Evolutionary conservation across 2,329 filamentous ascomycete species (phyloP), one percentile per base, ranked within the genome.

Genomic region (Aspergillus costaricaensis): DNA sequence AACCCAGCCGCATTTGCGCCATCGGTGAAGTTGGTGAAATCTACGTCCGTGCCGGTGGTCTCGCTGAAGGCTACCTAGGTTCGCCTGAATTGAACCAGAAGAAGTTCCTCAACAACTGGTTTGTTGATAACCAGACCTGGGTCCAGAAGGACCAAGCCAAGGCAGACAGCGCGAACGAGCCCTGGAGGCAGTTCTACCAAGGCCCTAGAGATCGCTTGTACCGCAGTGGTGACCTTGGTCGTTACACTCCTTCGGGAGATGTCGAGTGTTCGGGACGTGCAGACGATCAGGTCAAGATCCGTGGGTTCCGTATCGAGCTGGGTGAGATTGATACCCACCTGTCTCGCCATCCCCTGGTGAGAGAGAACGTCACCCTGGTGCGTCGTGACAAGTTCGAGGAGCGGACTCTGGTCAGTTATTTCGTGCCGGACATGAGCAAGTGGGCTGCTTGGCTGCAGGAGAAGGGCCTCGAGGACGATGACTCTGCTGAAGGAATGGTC

Each of bases 221-320:
- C 77, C 81, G 91, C 19, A 95, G 89, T 41, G 95, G 94, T 25
- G 94, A 98, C 74, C 80, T 99, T 3, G 94, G 94, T 3, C 82
- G 87, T 59, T 93, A 91, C 71, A 85, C 86, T 55, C 81, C 83
- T 2, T 83, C 86, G 48, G 91, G 91, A 38, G 88, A 89, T 65
- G 89, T 92, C 10, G 89, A 90, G 70, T 91, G 88, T 71, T 88
- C 90, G 9, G 94, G 94, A 21, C 85, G 95, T 60, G 88, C 87
- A 23, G 94, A 98, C 71, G 85, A 89, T 67, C 94, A 98, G 74
- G 91, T 97, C 80, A 99, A 98, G 82, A 94, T 98, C 66, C 89
- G 95, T 62, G 94, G 94, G 1, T 98, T 97, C 83, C 85, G 94
- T 62, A 96, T 99, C 67, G 95, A 99, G 78, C 87, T 98, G 49